phyloP scores from a whole-genome alignment of 129 eudicot species.

The Escallonia rubra region DNA sequence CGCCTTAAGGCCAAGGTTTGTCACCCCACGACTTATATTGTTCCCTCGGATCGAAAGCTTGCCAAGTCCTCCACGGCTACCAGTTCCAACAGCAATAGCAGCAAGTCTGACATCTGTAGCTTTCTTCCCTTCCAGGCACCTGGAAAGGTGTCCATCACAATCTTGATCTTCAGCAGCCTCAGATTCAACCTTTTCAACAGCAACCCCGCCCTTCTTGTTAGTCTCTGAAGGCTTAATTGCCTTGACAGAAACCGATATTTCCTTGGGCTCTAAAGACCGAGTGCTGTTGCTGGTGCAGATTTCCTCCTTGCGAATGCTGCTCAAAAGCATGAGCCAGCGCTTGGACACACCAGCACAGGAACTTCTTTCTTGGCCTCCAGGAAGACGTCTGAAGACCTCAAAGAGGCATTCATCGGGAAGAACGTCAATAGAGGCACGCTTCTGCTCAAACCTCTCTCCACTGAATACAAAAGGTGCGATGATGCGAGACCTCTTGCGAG shows the following conservation, averaged over 20 bases:
- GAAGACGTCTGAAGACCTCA: constrained; percentile 63
- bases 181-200: constrained; percentile 6
- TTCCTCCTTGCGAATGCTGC: constrained; percentile 50
- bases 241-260: background rate
- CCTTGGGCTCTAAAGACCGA: constrained; percentile 9
- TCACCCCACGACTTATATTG: constrained; percentile 46
- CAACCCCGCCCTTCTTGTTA: constrained; percentile 8
- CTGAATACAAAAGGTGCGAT: constrained; percentile 41
- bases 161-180: constrained; percentile 19
- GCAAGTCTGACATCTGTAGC: constrained; percentile 84
- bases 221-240: background rate
- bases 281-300: constrained; percentile 9
- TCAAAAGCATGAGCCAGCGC: constrained; percentile 77
- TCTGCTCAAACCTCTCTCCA: constrained; percentile 26
- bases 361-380: constrained; percentile 60
- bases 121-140: constrained; percentile 67
- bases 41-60: constrained; percentile 70
- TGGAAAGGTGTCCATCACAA: constrained; percentile 51
- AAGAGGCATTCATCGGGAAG: constrained; percentile 83
- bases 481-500: constrained; percentile 61
- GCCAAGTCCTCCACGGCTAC: constrained; percentile 69
- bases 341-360: constrained; percentile 74
- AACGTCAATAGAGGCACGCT: constrained; percentile 50
- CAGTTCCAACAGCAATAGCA: constrained; percentile 76
- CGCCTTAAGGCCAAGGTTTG: constrained; percentile 64